Percentiles rank a stretch among this genome's conserved stretches.
These are phyloP conservation scores for Vaccinium myrtillus DNA, from an alignment of 148 eudicot genomes.

Conservation along the genomic window DNA sequence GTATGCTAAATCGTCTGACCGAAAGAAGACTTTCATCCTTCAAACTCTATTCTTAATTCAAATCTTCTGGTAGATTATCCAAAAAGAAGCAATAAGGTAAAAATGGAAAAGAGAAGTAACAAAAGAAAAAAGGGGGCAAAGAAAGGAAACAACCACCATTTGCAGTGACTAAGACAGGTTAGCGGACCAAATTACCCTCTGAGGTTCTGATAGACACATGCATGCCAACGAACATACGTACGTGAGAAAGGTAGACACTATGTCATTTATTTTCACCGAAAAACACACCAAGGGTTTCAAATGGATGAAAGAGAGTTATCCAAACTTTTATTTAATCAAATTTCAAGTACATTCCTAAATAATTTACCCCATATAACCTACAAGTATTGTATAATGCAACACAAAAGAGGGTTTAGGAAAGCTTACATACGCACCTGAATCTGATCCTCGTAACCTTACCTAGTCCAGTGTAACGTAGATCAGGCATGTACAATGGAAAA, in stretches of 20 bases:
- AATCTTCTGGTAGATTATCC: background rate
- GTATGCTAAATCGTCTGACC: background rate
- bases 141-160: background rate
- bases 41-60: background rate
- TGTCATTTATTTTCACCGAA: background rate
- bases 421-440: background rate
- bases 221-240: background rate
- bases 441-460: background rate
- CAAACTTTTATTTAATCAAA: background rate
- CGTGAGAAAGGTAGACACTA: background rate
- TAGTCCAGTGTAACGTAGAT: background rate
- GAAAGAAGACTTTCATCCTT: background rate
- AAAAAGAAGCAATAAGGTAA: background rate
- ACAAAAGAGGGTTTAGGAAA: background rate
- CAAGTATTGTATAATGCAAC: background rate
- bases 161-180: background rate
- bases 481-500: background rate
- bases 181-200: background rate
- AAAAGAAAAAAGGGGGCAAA: background rate
- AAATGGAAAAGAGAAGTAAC: background rate
- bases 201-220: background rate
- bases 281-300: background rate
- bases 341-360: background rate
- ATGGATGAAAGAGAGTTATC: background rate
- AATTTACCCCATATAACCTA: background rate